Base-by-base conservation (phyloP, 2,329 filamentous ascomycete genomes). In the Emericellopsis atlantica region DNA sequence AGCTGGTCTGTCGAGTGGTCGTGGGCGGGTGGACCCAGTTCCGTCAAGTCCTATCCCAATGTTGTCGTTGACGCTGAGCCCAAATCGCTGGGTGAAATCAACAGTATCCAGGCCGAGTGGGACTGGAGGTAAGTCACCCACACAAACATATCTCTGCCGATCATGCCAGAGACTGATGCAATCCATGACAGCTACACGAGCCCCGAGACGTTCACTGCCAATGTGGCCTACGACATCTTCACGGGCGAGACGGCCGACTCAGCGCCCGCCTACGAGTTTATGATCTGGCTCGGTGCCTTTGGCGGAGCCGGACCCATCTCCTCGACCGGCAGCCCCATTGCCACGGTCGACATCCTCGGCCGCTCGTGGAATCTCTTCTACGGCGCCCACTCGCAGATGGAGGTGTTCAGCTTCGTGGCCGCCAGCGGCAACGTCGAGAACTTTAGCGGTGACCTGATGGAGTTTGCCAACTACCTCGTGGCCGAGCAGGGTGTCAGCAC, bases 191-290 rank as follows among this genome's bases (percentile, higher is more conserved):
- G 49, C 44, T 57, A 57, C 46, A 45, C 49, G 22, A 53, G 55
- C 37, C 44, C 32, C 23, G 42, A 6, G 4, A n/a, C 43, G 35
- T 22, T 58, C 38, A 59, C 74, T 29, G 72, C 73, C 40, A 67
- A 81, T 50, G 76, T 81, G 14, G 64, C 74, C 12, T 81, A 77
- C 50, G 75, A 80, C 52, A 56, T 80, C 39, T 81, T 81, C 59
- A 75, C 74, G 14, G 60, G 62, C 7, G 55, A 56, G 51, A 56
- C 23, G 62, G 68, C 34, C 46, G 46, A 15, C 44, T 53, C 22
- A 54, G 54, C 36, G 43, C 40, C 32, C 2, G 57, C 58, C 24
- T 79, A 74, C 51, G 78, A 81, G 57, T 62, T 81, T 49, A 82
- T 82, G 77, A 67, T 82, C 48, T 82, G 78, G 77, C 54, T 41